Conservation (phyloP, 352 stramenopile species). For the Blastocystis hominis region DNA sequence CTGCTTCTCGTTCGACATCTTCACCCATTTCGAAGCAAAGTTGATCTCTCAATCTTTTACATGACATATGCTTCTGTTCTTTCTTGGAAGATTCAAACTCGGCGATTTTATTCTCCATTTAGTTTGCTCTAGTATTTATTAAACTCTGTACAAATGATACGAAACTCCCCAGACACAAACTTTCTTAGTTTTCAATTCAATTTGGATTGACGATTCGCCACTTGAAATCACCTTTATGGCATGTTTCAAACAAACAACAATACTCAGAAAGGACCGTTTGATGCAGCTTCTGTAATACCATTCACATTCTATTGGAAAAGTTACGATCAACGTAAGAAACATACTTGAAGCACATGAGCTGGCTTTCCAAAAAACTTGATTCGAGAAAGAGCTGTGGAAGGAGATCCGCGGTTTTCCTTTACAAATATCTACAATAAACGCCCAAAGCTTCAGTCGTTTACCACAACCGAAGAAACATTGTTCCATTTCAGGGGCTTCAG, state of each 20-base stretch:
- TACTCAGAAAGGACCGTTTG: not conserved
- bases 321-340: not conserved
- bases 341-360: not conserved
- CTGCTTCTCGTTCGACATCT: not conserved
- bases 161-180: not conserved
- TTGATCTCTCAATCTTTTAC: not conserved
- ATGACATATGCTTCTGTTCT: conserved; percentile 11
- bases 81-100: not conserved
- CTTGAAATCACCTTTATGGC: not conserved
- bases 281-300: not conserved
- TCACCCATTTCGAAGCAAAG: not conserved
- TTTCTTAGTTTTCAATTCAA: not conserved
- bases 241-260: not conserved
- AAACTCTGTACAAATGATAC: not conserved
- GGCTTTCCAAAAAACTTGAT: conserved; percentile 50
- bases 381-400: not conserved
- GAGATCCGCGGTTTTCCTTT: conserved; percentile 23
- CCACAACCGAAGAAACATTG: conserved; percentile 19
- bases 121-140: not conserved
- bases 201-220: not conserved
- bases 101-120: not conserved
- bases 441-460: not conserved
- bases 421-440: conserved; percentile 15
- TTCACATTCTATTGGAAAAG: conserved; percentile 14
- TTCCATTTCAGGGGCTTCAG: conserved; percentile 28